Percentiles rank a stretch among this genome's conserved stretches.
These are phyloP conservation scores for Backusella sp. DNA, from an alignment of 192 early-diverging fungal species.

Conservation along the genomic window DNA sequence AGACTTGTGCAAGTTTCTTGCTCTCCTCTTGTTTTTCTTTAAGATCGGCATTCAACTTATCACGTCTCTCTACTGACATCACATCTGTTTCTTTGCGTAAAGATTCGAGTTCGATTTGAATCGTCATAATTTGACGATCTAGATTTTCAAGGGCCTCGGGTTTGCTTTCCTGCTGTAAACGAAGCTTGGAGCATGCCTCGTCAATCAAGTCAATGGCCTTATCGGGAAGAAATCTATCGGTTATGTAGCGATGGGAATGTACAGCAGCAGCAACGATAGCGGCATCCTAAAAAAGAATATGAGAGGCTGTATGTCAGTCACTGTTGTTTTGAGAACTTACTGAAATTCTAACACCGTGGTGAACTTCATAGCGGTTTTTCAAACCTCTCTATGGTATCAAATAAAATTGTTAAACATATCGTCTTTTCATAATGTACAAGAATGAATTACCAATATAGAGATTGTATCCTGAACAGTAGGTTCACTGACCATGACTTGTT, in stretches of 20 bases:
- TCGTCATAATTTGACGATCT: slow-evolving; percentile 71
- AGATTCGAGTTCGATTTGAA: slow-evolving; percentile 78
- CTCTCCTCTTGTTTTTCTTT: slow-evolving; percentile 59
- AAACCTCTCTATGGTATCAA: slow-evolving; percentile 50
- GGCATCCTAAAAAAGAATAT: slow-evolving; percentile 42
- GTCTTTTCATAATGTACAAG: neutral
- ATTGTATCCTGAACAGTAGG: slow-evolving; percentile 64
- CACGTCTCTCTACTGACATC: slow-evolving; percentile 62
- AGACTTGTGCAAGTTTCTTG: slow-evolving; percentile 53
- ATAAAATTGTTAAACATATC: neutral
- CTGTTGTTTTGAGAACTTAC: slow-evolving; percentile 15
- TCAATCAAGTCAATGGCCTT: slow-evolving; percentile 83
- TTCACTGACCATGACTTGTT: slow-evolving; percentile 63
- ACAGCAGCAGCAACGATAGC: slow-evolving; percentile 72
- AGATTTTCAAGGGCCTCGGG: slow-evolving; percentile 74
- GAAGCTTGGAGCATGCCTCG: slow-evolving; percentile 76
- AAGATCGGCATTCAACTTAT: slow-evolving; percentile 58
- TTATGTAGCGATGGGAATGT: slow-evolving; percentile 77
- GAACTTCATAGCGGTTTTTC: slow-evolving; percentile 77
- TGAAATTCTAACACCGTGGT: slow-evolving; percentile 77
- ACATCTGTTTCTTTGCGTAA: slow-evolving; percentile 76
- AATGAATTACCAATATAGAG: slow-evolving; percentile 53
- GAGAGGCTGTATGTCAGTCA: neutral
- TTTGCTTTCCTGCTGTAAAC: slow-evolving; percentile 77
- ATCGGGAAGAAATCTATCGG: slow-evolving; percentile 73